Evolutionary conservation across 2,329 filamentous ascomycete species (phyloP).

Genomic region (Neopestalotiopsis sp.): DNA sequence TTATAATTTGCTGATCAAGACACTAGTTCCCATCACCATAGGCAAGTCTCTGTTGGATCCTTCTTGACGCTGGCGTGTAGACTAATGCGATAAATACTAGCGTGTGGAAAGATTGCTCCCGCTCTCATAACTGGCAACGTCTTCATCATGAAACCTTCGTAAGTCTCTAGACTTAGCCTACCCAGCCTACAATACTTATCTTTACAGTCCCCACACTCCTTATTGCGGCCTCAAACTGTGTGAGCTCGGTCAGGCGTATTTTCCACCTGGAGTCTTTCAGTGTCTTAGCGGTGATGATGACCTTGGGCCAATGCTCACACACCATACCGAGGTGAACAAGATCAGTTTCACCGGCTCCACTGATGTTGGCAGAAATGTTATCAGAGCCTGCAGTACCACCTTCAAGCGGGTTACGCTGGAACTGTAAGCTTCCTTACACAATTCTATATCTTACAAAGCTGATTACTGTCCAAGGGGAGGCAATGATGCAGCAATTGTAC

Average conservation of each 20-base stretch:
- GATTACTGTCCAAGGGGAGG: constrained; percentile 41
- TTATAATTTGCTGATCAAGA: background rate
- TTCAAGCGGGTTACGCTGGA: constrained; percentile 30
- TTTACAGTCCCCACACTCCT: constrained; percentile 42
- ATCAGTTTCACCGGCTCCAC: constrained; percentile 53
- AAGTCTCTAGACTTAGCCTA: background rate
- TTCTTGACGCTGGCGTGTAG: constrained; percentile 29
- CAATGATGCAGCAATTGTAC: constrained; percentile 58
- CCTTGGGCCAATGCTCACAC: constrained; percentile 40
- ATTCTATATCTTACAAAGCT: background rate
- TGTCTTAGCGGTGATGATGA: constrained; percentile 47
- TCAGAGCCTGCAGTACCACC: constrained; percentile 53
- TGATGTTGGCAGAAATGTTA: constrained; percentile 60
- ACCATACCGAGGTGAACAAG: background rate
- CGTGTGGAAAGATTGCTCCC: constrained; percentile 43
- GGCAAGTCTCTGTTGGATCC: constrained; percentile 26
- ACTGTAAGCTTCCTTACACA: background rate
- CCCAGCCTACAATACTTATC: background rate
- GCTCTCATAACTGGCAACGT: constrained; percentile 50
- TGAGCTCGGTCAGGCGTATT: constrained; percentile 43
- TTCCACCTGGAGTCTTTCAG: constrained; percentile 50
- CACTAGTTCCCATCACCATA: background rate
- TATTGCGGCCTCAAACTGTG: constrained; percentile 43
- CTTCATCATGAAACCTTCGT: constrained; percentile 52
- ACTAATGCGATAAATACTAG: background rate